Evolutionary conservation across 441 rosid genomes (phyloP), one percentile per base, ranked within the genome.

Genomic region (Gossypium schwendimanii): DNA sequence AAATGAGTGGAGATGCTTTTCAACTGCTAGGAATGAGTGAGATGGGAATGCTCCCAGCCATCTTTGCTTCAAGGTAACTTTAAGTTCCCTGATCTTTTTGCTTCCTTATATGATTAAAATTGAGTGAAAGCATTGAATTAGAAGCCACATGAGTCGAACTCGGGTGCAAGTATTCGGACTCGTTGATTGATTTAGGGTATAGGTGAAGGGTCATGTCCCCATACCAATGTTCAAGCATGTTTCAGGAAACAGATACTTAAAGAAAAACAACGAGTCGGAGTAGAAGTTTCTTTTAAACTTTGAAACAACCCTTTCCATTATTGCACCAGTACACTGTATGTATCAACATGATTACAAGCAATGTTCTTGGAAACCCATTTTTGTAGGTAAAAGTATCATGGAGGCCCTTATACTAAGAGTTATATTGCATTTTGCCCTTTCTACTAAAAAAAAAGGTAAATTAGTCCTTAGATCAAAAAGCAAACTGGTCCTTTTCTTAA

Each of bases 1-100:
- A 94, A 81, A 92, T 94, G 98, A 94, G 98, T 66, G 87, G 84
- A 18, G 98, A 94, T 76, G 91, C 98, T 6, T 94, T 87, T 72
- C 50, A 23, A 64, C 8, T 33, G 21, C 94, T 94, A 20, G 98
- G 98, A 63, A 92, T 94, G 97, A 87, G 94, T 28, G 15, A 62
- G 4, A 33, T 62, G 23, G 21, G 26, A 18, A 62, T 36, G 23
- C 44, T 61, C 45, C 45, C 45, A 3, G 26, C 45, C 67, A 17
- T 62, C n/a, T 63, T 63, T 21, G 75, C 91, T 55, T 77, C 82
- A 72, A 91, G 97, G 97, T 89, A 45, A 73, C 72, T n/a, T 74
- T 74, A 57, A 7, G 18, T 73, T 44, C 28, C 72, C 60, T 63
- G 15, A 21, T 58, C 6, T 31, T 47, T 64, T 54, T 59, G 68